A percentile compares a stretch with the other conserved stretches of the same genome.
Conservation (phyloP, 1,284 basidiomycete species). For the Puccinia coronata region DNA sequence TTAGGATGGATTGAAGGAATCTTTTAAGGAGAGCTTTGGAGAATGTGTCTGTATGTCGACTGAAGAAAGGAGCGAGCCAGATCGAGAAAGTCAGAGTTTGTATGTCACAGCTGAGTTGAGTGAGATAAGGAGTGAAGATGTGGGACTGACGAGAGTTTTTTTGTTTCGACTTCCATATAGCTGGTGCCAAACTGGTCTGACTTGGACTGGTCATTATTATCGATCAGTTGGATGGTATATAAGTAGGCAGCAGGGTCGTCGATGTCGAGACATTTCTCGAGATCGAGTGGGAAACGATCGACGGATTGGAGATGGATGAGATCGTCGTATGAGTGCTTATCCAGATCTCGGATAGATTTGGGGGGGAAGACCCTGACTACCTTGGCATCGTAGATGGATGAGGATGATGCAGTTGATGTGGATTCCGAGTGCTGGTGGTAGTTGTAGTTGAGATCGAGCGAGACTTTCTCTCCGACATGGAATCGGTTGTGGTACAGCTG, state of each 20-base stretch:
- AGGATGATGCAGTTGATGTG: not conserved
- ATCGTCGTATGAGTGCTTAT: conserved; percentile 15
- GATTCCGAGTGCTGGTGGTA: not conserved
- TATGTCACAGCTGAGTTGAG: no score
- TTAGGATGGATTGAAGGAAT: conserved; percentile 33
- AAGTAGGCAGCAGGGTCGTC: conserved; percentile 15
- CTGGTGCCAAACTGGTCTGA: conserved; percentile 28
- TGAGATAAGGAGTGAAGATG: not conserved
- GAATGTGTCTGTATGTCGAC: conserved; percentile 34
- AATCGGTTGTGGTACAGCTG: conserved; percentile 36
- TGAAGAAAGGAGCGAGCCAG: not conserved
- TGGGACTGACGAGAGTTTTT: conserved; percentile 21
- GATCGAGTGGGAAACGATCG: conserved; percentile 5
- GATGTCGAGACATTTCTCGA: conserved; percentile 5
- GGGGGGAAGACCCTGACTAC: conserved; percentile 36
- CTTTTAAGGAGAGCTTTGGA: conserved; percentile 28
- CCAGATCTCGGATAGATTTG: conserved; percentile 10
- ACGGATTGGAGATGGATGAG: conserved; percentile 29
- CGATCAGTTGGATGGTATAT: conserved; percentile 46
- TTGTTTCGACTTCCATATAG: conserved; percentile 45
- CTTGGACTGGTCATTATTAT: conserved; percentile 19
- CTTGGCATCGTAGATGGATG: conserved; percentile 25
- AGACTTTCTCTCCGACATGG: conserved; percentile 29
- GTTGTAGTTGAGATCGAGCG: conserved; percentile 15
- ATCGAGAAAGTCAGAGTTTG: not conserved